A percentile compares a stretch with the other conserved stretches of the same genome.
These are phyloP conservation scores for Pseudomicrostroma phylloplanum DNA, from an alignment of 1,284 basidiomycete genomes.

Conservation along the genomic window DNA sequence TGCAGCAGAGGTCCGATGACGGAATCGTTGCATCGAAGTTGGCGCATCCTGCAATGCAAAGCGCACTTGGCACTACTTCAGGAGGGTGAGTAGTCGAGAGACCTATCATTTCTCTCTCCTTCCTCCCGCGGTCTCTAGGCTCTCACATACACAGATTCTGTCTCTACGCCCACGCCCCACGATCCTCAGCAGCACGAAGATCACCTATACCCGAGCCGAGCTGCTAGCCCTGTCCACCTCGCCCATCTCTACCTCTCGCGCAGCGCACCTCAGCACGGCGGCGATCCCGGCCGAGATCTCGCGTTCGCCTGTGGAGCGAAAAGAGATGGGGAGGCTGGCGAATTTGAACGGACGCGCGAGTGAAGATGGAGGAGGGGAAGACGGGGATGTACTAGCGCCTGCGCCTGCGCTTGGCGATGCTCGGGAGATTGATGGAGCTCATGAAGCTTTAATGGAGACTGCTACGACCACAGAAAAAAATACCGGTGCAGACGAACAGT, in stretches of 20 bases:
- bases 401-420: too few relatives aligned
- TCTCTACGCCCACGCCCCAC: background rate
- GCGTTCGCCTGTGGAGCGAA: constrained; percentile 1
- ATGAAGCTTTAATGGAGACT: too few relatives aligned
- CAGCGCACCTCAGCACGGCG: background rate
- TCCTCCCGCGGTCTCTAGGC: too few relatives aligned
- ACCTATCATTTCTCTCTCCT: too few relatives aligned
- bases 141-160: background rate
- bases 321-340: background rate
- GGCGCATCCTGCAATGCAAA: too few relatives aligned
- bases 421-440: too few relatives aligned
- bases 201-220: background rate
- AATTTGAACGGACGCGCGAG: too few relatives aligned
- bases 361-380: too few relatives aligned
- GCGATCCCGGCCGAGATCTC: constrained; percentile 1
- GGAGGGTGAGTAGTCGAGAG: background rate
- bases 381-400: too few relatives aligned
- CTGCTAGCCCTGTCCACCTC: constrained; percentile 4
- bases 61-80: background rate
- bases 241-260: background rate
- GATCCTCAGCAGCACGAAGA: background rate
- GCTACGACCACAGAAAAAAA: too few relatives aligned
- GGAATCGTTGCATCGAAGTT: too few relatives aligned
- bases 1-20: too few relatives aligned
- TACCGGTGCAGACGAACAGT: background rate